Conservation (phyloP, 305 asterid species). For the Fraxinus angustifolia region DNA sequence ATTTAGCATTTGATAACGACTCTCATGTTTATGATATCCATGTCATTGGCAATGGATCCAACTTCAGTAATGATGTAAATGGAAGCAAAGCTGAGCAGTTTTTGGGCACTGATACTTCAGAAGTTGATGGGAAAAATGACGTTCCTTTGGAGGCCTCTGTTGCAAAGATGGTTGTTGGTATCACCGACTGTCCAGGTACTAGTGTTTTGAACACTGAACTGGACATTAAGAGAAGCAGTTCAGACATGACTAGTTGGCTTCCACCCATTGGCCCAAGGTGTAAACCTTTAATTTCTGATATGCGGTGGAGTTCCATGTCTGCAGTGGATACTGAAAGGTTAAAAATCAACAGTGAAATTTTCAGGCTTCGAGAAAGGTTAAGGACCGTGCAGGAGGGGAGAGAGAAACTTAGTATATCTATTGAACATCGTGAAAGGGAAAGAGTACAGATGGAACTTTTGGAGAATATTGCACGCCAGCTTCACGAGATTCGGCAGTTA, state of each 20-base stretch:
- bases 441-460: slow-evolving; percentile 48
- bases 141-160: slow-evolving; percentile 26
- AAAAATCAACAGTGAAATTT: slow-evolving; percentile 61
- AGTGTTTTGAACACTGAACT: slow-evolving; percentile 27
- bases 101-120: slow-evolving; percentile 4
- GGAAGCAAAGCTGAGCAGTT: slow-evolving; percentile 12
- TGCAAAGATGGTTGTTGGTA: slow-evolving; percentile 16
- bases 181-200: slow-evolving; percentile 23
- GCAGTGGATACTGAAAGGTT: slow-evolving; percentile 51
- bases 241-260: slow-evolving; percentile 41
- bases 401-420: slow-evolving; percentile 56
- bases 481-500: slow-evolving; percentile 54
- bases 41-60: slow-evolving; percentile 30
- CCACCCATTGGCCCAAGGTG: slow-evolving; percentile 49
- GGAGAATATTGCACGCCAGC: slow-evolving; percentile 69
- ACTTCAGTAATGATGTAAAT: not conserved
- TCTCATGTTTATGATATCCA: slow-evolving; percentile 40
- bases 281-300: slow-evolving; percentile 29
- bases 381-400: slow-evolving; percentile 68
- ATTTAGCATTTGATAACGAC: slow-evolving; percentile 20
- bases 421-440: slow-evolving; percentile 55
- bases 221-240: slow-evolving; percentile 34
- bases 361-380: slow-evolving; percentile 59
- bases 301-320: slow-evolving; percentile 42
- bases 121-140: slow-evolving; percentile 19